Conservation (phyloP, 257 asterid genomes). For the Plantago major region DNA sequence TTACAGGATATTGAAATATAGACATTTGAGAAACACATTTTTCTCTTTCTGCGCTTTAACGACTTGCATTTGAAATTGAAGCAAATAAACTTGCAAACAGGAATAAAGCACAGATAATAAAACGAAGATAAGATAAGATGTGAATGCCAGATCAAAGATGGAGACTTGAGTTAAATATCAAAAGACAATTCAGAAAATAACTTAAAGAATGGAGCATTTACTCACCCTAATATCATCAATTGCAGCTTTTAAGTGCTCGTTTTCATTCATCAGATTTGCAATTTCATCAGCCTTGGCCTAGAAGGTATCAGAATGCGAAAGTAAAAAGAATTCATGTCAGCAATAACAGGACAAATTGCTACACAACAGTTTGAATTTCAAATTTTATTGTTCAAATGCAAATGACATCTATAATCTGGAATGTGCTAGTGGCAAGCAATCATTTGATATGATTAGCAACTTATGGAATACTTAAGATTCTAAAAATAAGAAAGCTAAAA, state of each 20-base stretch:
- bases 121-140: too few relatives aligned
- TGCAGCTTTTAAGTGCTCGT: slow-evolving; percentile 71
- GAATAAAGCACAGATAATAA: not conserved
- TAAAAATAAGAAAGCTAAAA: slow-evolving; percentile 8
- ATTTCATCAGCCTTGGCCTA: slow-evolving; percentile 97
- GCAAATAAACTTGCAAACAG: not conserved
- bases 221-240: slow-evolving; percentile 70
- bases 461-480: slow-evolving; percentile 10
- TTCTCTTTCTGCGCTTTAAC: not conserved
- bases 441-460: slow-evolving; percentile 6
- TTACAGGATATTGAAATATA: not conserved
- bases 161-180: not conserved
- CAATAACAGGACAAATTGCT: slow-evolving; percentile 6
- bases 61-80: not conserved
- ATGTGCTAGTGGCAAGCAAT: slow-evolving; percentile 1
- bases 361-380: slow-evolving; percentile 1
- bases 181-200: not conserved
- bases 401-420: not conserved
- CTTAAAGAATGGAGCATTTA: slow-evolving; percentile 11
- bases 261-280: slow-evolving; percentile 82
- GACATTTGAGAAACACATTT: not conserved
- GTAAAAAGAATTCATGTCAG: slow-evolving; percentile 3
- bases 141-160: not conserved
- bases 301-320: slow-evolving; percentile 21
- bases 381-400: not conserved